phyloP scores from a whole-genome alignment of 306 rosid genomes.

The Rosa lucieae region DNA sequence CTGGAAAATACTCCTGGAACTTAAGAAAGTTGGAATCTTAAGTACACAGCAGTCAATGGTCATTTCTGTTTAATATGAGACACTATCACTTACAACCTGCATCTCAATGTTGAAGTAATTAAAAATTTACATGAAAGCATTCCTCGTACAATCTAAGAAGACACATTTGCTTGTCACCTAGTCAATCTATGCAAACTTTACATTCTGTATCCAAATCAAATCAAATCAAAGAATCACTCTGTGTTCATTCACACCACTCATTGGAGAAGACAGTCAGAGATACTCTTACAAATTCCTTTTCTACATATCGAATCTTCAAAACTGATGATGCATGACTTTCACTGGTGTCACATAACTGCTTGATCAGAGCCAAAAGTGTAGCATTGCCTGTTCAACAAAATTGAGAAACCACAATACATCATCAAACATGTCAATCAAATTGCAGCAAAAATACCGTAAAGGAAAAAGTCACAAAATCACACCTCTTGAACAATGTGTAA shows the following conservation, averaged over 20 bases:
- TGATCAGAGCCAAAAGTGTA: constrained; percentile 75
- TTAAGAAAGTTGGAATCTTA: not conserved
- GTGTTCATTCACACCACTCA: constrained; percentile 24
- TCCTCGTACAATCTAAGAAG: constrained; percentile 24
- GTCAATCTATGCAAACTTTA: constrained; percentile 28
- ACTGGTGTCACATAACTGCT: constrained; percentile 23
- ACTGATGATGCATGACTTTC: constrained; percentile 27
- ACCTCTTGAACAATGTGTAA: constrained; percentile 62
- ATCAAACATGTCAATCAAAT: not conserved
- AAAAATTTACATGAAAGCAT: constrained; percentile 11
- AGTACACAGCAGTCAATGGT: not conserved
- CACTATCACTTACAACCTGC: constrained; percentile 26
- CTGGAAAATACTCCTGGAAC: not conserved
- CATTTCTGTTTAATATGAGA: not conserved
- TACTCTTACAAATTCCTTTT: constrained; percentile 21
- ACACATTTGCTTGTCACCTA: constrained; percentile 10
- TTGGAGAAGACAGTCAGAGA: constrained; percentile 14
- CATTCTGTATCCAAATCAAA: constrained; percentile 21
- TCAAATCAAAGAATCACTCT: constrained; percentile 16
- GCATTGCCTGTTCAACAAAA: constrained; percentile 84
- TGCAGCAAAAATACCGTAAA: not conserved
- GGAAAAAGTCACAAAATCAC: constrained; percentile 13
- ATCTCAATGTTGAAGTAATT: constrained; percentile 15
- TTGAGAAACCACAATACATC: not conserved
- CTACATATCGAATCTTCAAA: constrained; percentile 22